Evolutionary conservation across 257 asterid species (phyloP).

Genomic region (Nicotiana paniculata): DNA sequence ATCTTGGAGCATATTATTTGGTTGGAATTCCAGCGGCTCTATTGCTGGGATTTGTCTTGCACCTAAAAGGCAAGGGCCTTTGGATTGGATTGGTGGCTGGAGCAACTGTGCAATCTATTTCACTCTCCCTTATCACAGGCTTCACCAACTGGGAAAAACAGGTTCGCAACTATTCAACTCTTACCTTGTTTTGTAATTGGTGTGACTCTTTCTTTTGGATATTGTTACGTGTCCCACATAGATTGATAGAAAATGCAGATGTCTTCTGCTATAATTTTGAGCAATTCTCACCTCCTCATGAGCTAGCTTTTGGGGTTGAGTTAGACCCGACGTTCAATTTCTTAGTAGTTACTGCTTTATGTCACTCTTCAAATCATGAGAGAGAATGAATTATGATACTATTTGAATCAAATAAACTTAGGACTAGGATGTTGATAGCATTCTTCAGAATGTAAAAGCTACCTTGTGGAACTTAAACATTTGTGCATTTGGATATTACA

Average conservation of each 20-base stretch:
- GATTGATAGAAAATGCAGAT: not conserved
- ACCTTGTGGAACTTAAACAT: not conserved
- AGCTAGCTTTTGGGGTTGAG: no score
- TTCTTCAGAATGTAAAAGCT: not conserved
- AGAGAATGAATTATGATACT: not conserved
- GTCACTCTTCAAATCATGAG: no score
- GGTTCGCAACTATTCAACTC: conserved; percentile 26
- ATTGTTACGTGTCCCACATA: not conserved
- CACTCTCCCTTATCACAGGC: conserved; percentile 42
- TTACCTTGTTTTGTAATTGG: not conserved
- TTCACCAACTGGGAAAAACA: conserved; percentile 68
- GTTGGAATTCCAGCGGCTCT: conserved; percentile 69
- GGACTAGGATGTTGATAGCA: no score
- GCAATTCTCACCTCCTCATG: not conserved
- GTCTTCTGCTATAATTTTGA: not conserved
- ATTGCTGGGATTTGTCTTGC: conserved; percentile 56
- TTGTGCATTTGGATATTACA: conserved; percentile 13
- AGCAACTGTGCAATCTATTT: conserved; percentile 39
- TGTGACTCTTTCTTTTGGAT: not conserved
- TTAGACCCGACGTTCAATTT: no score
- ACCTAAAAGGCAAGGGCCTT: conserved; percentile 50
- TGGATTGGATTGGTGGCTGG: conserved; percentile 80
- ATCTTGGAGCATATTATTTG: conserved; percentile 43
- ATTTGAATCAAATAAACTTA: not conserved
- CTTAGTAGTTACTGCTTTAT: no score